Base-by-base conservation (phyloP, 2,329 filamentous ascomycete genomes). In the Sordariomycetes sp. region DNA sequence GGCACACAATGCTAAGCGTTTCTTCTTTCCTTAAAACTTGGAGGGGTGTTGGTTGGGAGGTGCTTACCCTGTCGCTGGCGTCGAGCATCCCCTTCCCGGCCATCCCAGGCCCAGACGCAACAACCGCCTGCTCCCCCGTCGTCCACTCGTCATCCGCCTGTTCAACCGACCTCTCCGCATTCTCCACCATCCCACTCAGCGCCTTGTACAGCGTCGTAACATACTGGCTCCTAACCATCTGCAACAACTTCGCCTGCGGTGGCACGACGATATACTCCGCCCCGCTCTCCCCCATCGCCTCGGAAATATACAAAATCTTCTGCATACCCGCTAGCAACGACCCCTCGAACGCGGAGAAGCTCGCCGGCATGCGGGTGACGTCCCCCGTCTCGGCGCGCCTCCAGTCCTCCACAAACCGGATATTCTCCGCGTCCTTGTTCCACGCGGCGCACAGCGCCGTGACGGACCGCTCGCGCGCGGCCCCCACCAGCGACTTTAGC, bases 341-440 rank as follows among this genome's bases (percentile, higher is more conserved):
- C 57, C 85, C 87, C 66, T 97, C 91, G 65, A 96, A 95, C 0
- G 87, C 82, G 17, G 89, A 78, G 69, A 99, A 96, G 57, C 86
- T 84, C 2, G 84, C 80, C 0, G 95, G 94, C 86, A 99, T 92
- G 61, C 87, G 87, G 0, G 95, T 99, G 53, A 96, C 79, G 65
- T 96, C 91, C 58, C 86, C 85, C 57, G 86, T 81, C 59, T 96
- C 91, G 0, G 84, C 76, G 28, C 90, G 82, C 59, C 87, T 87
- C 95, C 95, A 99, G 67, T 96, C 90, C 68, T 99, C 95, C 2
- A 99, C 79, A 62, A 87, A 83, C 68, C 92, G 95, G 72, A 92
- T 90, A 63, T 91, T 89, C 69, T 96, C 90, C 2, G 92, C 89
- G 69, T 99, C 95, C 56, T 85, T 86, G 65, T 90, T 92, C 95